These are phyloP conservation scores for Melastoma malabathricum DNA, from an alignment of 345 rosid species.

Conservation along the genomic window DNA sequence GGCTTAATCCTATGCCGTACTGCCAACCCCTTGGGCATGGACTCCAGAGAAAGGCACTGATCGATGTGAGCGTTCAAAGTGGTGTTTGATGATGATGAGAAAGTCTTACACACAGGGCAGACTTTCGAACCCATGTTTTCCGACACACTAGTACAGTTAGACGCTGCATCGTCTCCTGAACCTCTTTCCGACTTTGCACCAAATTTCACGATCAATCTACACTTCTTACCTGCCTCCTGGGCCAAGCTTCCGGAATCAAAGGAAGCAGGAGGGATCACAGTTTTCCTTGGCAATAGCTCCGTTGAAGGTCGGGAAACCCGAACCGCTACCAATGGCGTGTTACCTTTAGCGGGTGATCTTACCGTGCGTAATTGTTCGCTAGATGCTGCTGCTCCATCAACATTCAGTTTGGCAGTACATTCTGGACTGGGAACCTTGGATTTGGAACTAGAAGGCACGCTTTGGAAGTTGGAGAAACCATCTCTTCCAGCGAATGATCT, in stretches of 20 bases:
- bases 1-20: constrained; percentile 65
- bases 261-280: constrained; percentile 10
- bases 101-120: constrained; percentile 97
- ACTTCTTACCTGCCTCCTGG: constrained; percentile 42
- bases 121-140: constrained; percentile 74
- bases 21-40: constrained; percentile 46
- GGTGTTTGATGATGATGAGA: constrained; percentile 92
- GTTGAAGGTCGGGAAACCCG: constrained; percentile 41
- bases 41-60: constrained; percentile 79
- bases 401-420: background rate
- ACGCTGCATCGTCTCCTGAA: constrained; percentile 55
- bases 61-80: constrained; percentile 98
- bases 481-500: background rate
- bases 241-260: constrained; percentile 13
- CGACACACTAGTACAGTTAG: constrained; percentile 38
- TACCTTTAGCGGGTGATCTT: constrained; percentile 8
- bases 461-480: constrained; percentile 6
- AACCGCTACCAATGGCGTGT: constrained; percentile 27
- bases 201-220: constrained; percentile 57
- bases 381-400: constrained; percentile 8
- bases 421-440: background rate
- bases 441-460: constrained; percentile 8
- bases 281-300: constrained; percentile 26
- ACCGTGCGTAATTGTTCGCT: constrained; percentile 29
- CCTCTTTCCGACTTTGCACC: constrained; percentile 47